Evolutionary conservation across 345 rosid genomes (phyloP), one percentile per base, ranked within the genome.

Genomic region (Atalantia buxifolia): DNA sequence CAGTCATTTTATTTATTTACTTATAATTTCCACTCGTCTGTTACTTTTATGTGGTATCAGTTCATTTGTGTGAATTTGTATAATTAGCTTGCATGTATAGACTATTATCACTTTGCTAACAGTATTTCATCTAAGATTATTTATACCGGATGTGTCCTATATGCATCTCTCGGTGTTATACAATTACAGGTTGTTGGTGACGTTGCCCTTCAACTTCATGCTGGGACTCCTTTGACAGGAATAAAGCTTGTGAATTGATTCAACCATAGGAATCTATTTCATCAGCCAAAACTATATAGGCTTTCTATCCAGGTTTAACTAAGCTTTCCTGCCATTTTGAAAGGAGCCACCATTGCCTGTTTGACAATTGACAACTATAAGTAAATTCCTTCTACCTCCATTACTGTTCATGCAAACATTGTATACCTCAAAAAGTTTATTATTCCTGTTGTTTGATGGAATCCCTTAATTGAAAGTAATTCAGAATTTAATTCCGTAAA

Each of bases 201-300:
- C 71, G 87, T 83, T 24, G 96, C 94, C 2, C 90, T 90, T 55
- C 97, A 88, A 79, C 82, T 92, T 69, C 97, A 92, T 79, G 83
- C 86, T n/a, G 94, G 95, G 79, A 84, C 78, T 79, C 83, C 90
- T 21, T 75, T 86, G 57, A 84, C 88, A 2, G 93, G 88, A 66
- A 81, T 95, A 82, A 97, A 95, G 80, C 35, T 88, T 14, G 95
- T 91, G 65, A 95, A 95, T 64, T 92, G 85, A 89, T 71, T 78
- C 55, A 12, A 22, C 13, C 24, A 45, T 45, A 45, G 50, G 55
- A 33, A 16, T 25, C 21, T 22, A 13, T 45, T 42, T 27, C 40
- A 27, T 16, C 21, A 61, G 50, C 77, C 33, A 48, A 74, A n/a
- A 6, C n/a, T 18, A 71, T 35, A 25, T 9, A 68, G 66, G 53